Evolutionary conservation across 148 eudicot genomes (phyloP), one percentile per base, ranked within the genome.

Genomic region (Oxyria digyna): DNA sequence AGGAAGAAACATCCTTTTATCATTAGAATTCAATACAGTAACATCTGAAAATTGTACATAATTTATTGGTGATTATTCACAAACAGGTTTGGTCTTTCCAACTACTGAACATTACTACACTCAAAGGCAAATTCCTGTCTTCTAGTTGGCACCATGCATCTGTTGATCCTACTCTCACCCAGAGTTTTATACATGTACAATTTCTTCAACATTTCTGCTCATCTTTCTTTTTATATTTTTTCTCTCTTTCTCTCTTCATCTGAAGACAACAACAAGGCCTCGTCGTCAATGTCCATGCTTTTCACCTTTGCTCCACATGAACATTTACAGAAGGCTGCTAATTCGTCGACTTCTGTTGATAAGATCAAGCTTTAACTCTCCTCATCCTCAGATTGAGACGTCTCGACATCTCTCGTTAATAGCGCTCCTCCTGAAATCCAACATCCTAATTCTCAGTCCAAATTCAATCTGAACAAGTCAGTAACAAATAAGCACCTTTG

Each of bases 351-450:
- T 59, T 29, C 38, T 59, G 65, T 59, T 59, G 4, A 26, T 27
- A 57, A 12, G 64, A 27, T 55, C 6, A 10, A 4, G 35, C 18
- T 59, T n/a, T 33, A 59, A 59, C 75, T 77, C 71, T 84, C 85
- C 67, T 84, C 87, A 6, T 81, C 85, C 75, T 75, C 85, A n/a
- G 75, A 62, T 57, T 76, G 46, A 20, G 76, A 62, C 6, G 62
- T 46, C 74, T 77, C 85, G 59, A 69, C 76, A 71, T 81, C 87
- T 54, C 67, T 35, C 8, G 85, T 75, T 63, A 80, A 75, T 68
- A 71, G 59, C 48, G 78, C 68, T 38, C 73, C 71, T 41, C 80
- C 85, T 84, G 81, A 62, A 79, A 8, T 45, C 41, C 3, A 42
- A 50, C 15, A 54, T 21, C 3, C 12, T n/a, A 57, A 45, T 26